Conservation (phyloP, 441 rosid species). For the Aquilaria agallochum region DNA sequence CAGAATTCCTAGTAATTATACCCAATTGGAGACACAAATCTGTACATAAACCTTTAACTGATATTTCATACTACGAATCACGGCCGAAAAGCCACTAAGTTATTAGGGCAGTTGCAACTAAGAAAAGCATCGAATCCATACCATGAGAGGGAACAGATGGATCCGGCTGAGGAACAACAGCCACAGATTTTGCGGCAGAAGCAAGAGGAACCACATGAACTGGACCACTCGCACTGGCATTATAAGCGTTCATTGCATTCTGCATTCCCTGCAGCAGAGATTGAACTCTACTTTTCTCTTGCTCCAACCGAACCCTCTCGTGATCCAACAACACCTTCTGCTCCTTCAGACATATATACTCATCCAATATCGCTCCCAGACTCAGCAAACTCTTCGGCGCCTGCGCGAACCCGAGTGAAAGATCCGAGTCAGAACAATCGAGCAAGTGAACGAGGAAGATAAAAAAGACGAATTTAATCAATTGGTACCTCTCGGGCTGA, state of each 20-base stretch:
- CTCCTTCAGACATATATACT: slow-evolving; percentile 68
- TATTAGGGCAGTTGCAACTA: not conserved
- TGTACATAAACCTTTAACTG: too few relatives aligned
- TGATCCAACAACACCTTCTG: slow-evolving; percentile 58
- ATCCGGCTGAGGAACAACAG: slow-evolving; percentile 24
- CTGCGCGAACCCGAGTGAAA: slow-evolving; percentile 18
- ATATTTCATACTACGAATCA: not conserved
- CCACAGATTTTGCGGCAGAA: slow-evolving; percentile 14
- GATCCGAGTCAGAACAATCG: not conserved
- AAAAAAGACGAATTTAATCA: not conserved
- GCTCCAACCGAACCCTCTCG: slow-evolving; percentile 57
- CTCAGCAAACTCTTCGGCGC: slow-evolving; percentile 71
- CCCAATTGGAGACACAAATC: not conserved
- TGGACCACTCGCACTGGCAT: slow-evolving; percentile 26
- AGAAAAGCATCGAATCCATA: slow-evolving; percentile 13
- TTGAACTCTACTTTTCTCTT: slow-evolving; percentile 61
- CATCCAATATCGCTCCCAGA: slow-evolving; percentile 59
- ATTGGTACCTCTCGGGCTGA: slow-evolving; percentile 48
- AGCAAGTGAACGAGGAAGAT: not conserved
- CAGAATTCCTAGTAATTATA: not conserved
- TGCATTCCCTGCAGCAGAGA: slow-evolving; percentile 73
- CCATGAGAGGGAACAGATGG: slow-evolving; percentile 39
- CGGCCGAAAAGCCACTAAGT: not conserved
- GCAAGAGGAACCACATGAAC: slow-evolving; percentile 25
- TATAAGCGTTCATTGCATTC: slow-evolving; percentile 63